phyloP scores from a whole-genome alignment of 306 rosid species.

The Leucaena leucocephala region DNA sequence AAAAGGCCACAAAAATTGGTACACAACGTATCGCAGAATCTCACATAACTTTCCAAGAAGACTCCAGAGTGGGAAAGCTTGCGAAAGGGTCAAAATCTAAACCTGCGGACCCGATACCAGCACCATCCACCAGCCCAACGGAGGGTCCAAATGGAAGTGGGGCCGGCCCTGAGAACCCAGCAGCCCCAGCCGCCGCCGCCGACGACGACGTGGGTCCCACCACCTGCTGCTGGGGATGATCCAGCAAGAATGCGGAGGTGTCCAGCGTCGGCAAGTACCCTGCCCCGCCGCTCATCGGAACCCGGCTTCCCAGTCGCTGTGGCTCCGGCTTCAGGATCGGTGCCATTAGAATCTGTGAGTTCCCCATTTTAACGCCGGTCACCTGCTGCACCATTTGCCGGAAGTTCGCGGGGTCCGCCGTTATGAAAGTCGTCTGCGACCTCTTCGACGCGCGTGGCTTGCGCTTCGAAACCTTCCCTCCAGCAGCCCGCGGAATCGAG shows the following conservation, averaged over 20 bases:
- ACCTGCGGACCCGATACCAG: constrained; percentile 41
- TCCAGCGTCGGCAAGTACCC: constrained; percentile 84
- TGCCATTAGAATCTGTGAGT: constrained; percentile 38
- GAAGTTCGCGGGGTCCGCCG: constrained; percentile 70
- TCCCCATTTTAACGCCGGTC: constrained; percentile 59
- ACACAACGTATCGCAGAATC: not conserved
- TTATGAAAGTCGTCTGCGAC: constrained; percentile 61
- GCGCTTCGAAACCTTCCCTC: constrained; percentile 50
- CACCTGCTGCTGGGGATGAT: constrained; percentile 52
- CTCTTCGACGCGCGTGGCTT: constrained; percentile 62
- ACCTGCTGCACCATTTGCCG: constrained; percentile 75
- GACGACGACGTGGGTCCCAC: constrained; percentile 33
- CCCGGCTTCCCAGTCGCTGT: constrained; percentile 43
- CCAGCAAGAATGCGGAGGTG: constrained; percentile 76
- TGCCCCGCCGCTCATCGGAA: constrained; percentile 12
- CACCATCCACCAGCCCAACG: constrained; percentile 22
- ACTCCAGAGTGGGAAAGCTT: constrained; percentile 90
- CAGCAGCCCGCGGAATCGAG: constrained; percentile 15
- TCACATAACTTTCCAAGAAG: constrained; percentile 83
- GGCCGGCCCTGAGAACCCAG: constrained; percentile 45
- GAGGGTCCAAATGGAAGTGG: constrained; percentile 32
- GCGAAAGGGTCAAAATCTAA: constrained; percentile 72
- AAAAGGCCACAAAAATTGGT: not conserved
- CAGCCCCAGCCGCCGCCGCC: constrained; percentile 1
- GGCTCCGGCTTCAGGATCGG: constrained; percentile 86